Evolutionary conservation across 768 basidiomycete genomes (phyloP).

Genomic region (Cyclocybe cylindracea): DNA sequence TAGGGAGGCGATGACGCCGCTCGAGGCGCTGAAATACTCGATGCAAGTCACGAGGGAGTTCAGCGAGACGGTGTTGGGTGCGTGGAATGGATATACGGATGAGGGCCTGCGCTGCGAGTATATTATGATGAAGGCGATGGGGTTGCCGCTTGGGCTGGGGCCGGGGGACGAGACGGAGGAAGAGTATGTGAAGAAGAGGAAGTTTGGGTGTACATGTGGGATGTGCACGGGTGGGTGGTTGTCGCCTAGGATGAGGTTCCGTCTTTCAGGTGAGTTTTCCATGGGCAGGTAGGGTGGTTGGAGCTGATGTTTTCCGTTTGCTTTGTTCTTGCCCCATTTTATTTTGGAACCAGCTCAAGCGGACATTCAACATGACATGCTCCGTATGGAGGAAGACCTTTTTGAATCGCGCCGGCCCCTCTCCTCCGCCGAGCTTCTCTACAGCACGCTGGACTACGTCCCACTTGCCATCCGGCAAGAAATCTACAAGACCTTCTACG

Average conservation of each 20-base stretch:
- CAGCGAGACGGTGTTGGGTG: neutral
- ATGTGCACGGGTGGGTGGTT: conserved; percentile 14
- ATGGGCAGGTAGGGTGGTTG: too few relatives aligned
- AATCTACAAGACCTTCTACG: conserved; percentile 2
- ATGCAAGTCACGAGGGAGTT: conserved; percentile 1
- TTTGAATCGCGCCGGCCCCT: neutral
- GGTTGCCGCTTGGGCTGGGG: neutral
- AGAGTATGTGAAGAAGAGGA: conserved; percentile 4
- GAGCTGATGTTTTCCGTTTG: too few relatives aligned
- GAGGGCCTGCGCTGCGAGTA: conserved; percentile 5
- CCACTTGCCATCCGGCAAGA: neutral
- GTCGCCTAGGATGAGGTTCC: conserved; percentile 13
- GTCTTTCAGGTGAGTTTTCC: conserved; percentile 12
- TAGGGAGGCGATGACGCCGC: conserved; percentile 5
- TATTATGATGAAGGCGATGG: conserved; percentile 5
- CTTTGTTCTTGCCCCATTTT: neutral
- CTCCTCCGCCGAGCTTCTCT: neutral
- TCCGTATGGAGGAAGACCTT: neutral
- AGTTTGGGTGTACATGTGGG: conserved; percentile 19
- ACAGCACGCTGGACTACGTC: neutral
- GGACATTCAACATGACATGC: neutral
- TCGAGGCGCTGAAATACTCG: conserved; percentile 2
- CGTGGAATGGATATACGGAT: conserved; percentile 8
- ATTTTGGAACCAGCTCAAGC: neutral
- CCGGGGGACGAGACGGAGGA: neutral